Conservation (phyloP, 2,329 filamentous ascomycete species). For the Colletotrichum filicis region DNA sequence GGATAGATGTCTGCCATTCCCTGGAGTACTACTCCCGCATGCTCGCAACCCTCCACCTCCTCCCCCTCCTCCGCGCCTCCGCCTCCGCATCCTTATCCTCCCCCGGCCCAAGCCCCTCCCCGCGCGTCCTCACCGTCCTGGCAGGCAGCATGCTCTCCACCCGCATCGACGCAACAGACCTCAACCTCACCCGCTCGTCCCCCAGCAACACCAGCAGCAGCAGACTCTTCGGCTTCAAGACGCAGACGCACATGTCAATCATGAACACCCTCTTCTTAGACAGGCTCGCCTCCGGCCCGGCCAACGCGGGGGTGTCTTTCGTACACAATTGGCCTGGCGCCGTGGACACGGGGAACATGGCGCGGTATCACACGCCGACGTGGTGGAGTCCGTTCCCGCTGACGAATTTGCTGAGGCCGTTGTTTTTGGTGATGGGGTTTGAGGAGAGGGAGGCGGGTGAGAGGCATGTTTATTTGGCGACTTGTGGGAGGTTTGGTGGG, state of each 20-base stretch:
- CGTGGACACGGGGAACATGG: slow-evolving; percentile 40
- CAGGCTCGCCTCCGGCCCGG: slow-evolving; percentile 34
- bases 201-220: neutral
- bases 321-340: slow-evolving; percentile 44
- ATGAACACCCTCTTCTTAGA: slow-evolving; percentile 42
- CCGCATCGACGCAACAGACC: slow-evolving; percentile 37
- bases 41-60: slow-evolving; percentile 51
- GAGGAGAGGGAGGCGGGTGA: slow-evolving; percentile 20
- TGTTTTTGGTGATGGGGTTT: slow-evolving; percentile 18
- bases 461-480: slow-evolving; percentile 31
- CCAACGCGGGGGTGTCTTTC: slow-evolving; percentile 38
- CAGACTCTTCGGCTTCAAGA: slow-evolving; percentile 39
- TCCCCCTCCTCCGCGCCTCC: slow-evolving; percentile 43
- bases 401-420: slow-evolving; percentile 26
- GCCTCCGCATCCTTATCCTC: slow-evolving; percentile 49
- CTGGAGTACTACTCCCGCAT: slow-evolving; percentile 57
- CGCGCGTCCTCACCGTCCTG: slow-evolving; percentile 42
- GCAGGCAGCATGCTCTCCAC: slow-evolving; percentile 37
- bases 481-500: slow-evolving; percentile 22
- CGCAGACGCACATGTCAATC: slow-evolving; percentile 30
- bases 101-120: slow-evolving; percentile 42
- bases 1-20: slow-evolving; percentile 51
- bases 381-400: slow-evolving; percentile 10
- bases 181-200: slow-evolving; percentile 35
- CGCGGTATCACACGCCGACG: slow-evolving; percentile 15